These are phyloP conservation scores for Penicillium argentinense DNA, from an alignment of 495 filamentous ascomycete species.

Conservation along the genomic window DNA sequence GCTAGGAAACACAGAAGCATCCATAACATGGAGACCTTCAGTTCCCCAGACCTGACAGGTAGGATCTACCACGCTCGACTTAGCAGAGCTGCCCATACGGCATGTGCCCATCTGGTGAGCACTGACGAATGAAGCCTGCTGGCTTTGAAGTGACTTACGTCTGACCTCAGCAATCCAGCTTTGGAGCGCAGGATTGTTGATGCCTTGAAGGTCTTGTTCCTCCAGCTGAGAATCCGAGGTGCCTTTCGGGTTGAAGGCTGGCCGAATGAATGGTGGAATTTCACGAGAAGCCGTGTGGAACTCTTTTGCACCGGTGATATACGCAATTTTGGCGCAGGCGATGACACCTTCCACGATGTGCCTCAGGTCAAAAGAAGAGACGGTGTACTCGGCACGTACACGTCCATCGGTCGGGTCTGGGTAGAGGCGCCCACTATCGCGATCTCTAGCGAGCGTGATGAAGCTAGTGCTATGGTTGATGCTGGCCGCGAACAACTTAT, in stretches of 20 bases:
- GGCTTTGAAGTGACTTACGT: conserved; percentile 49
- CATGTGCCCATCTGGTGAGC: conserved; percentile 95
- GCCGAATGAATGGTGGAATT: conserved; percentile 65
- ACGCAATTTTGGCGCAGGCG: conserved; percentile 71
- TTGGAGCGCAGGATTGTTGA: conserved; percentile 65
- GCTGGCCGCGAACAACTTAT: conserved; percentile 62
- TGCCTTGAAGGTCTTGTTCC: too few species aligned
- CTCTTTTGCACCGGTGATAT: conserved; percentile 73
- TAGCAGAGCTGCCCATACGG: conserved; percentile 64
- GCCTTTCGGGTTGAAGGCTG: conserved; percentile 30
- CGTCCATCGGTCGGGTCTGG: conserved; percentile 67
- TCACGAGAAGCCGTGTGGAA: conserved; percentile 64
- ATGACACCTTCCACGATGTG: conserved; percentile 69
- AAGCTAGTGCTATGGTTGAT: conserved; percentile 63
- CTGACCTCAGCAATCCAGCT: conserved; percentile 66
- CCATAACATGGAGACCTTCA: conserved; percentile 71
- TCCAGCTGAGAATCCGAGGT: too few species aligned
- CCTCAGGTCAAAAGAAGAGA: conserved; percentile 65
- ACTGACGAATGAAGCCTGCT: conserved; percentile 52
- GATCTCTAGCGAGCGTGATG: conserved; percentile 71
- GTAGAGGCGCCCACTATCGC: conserved; percentile 70
- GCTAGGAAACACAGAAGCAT: conserved; percentile 87
- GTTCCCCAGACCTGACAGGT: conserved; percentile 76
- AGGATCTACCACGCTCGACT: conserved; percentile 71
- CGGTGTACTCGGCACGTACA: conserved; percentile 64